These are phyloP conservation scores for Hypholoma fasciculare DNA, from an alignment of 768 basidiomycete genomes.

Conservation along the genomic window DNA sequence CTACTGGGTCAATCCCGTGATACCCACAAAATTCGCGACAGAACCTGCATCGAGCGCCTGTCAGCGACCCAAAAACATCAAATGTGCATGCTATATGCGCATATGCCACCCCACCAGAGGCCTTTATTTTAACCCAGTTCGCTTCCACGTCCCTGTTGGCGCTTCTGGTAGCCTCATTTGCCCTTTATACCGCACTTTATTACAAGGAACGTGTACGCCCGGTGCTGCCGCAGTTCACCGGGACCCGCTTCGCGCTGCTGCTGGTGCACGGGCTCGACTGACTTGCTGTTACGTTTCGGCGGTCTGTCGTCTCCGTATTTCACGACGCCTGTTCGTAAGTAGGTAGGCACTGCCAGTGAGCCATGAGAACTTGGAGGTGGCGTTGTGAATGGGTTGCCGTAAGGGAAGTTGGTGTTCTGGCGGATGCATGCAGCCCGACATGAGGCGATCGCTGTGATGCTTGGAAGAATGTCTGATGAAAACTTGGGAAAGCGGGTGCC, in stretches of 20 bases:
- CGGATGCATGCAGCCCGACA: background rate
- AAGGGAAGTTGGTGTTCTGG: no score
- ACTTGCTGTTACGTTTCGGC: no score
- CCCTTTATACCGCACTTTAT: no score
- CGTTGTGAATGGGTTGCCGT: no score
- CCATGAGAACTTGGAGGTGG: no score
- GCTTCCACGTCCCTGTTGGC: conserved; percentile 16
- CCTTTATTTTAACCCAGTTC: conserved; percentile 24
- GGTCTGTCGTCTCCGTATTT: no score
- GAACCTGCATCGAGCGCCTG: background rate
- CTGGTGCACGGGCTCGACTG: conserved; percentile 24
- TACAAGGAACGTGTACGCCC: conserved; percentile 22
- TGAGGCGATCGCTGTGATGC: background rate
- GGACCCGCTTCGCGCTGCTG: conserved; percentile 42
- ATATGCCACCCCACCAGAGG: conserved; percentile 22
- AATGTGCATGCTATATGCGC: background rate
- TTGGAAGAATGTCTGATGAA: background rate
- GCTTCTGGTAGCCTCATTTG: background rate
- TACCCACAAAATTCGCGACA: conserved; percentile 26
- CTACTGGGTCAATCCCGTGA: conserved; percentile 29
- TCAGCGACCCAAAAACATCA: background rate
- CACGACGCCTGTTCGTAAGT: no score
- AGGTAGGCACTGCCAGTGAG: no score
- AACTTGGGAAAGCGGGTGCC: background rate
- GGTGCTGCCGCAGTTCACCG: conserved; percentile 58